Evolutionary conservation across 106 monocot genomes (phyloP).

Genomic region (Dendrobium chrysotoxum): DNA sequence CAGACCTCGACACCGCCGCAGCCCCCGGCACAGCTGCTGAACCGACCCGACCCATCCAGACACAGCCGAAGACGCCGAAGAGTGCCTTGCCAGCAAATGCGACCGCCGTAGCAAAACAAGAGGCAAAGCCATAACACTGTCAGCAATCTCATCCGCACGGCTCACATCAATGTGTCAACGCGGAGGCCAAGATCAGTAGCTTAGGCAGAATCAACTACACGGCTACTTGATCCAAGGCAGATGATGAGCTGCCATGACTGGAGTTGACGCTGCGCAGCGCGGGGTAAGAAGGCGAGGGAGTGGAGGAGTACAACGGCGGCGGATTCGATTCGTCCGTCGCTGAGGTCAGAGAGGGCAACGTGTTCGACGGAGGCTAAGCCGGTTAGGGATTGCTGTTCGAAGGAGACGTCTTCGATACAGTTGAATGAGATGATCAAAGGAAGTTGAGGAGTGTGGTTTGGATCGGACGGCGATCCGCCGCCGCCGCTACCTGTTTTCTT

Average conservation of each 20-base stretch:
- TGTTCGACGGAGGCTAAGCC: constrained; percentile 68
- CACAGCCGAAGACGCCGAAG: constrained; percentile 43
- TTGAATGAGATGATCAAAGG: constrained; percentile 75
- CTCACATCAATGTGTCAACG: constrained; percentile 64
- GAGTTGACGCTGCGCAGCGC: constrained; percentile 81
- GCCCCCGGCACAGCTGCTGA: constrained; percentile 73
- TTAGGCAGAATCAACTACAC: constrained; percentile 58
- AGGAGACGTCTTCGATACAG: constrained; percentile 69
- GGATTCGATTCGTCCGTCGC: constrained; percentile 50
- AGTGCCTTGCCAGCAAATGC: constrained; percentile 58
- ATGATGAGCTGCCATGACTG: constrained; percentile 73
- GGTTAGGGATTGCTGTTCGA: constrained; percentile 53
- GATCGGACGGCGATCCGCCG: constrained; percentile 9
- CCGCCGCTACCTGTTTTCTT: too few relatives aligned
- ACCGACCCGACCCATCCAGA: constrained; percentile 78
- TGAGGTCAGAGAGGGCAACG: constrained; percentile 51
- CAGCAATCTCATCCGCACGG: constrained; percentile 80
- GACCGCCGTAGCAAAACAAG: constrained; percentile 67
- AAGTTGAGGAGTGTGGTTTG: background rate
- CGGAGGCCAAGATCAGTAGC: constrained; percentile 78
- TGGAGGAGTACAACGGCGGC: constrained; percentile 68
- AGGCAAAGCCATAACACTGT: constrained; percentile 82
- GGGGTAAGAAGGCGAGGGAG: constrained; percentile 79
- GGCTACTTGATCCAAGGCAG: constrained; percentile 84
- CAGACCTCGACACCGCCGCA: constrained; percentile 79